A percentile compares a stretch with the other conserved stretches of the same genome.
Conservation (phyloP, 306 rosid species). For the Coriaria nepalensis region DNA sequence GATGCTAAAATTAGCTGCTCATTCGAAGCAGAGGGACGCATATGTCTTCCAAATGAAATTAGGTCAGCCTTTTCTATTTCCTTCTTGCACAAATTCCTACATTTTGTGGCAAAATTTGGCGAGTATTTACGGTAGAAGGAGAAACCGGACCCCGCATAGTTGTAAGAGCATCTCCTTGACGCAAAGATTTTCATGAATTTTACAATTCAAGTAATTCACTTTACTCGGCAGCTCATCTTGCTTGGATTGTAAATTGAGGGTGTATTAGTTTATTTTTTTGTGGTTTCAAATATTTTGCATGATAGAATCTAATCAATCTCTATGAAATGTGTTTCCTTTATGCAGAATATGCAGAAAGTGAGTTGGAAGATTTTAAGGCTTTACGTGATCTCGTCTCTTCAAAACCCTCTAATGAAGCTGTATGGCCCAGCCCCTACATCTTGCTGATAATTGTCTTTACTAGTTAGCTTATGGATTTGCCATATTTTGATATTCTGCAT, state of each 20-base stretch:
- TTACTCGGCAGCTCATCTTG: too few relatives aligned
- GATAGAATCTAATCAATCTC: conserved; percentile 4
- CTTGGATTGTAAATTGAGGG: too few relatives aligned
- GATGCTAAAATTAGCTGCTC: conserved; percentile 29
- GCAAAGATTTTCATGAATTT: too few relatives aligned
- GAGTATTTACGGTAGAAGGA: too few relatives aligned
- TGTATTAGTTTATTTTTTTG: neutral
- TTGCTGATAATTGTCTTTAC: conserved; percentile 5
- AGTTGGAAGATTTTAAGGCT: conserved; percentile 50
- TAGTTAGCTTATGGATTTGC: neutral
- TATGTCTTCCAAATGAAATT: conserved; percentile 23
- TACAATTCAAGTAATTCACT: too few relatives aligned
- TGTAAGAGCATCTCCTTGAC: too few relatives aligned
- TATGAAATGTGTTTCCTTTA: conserved; percentile 2
- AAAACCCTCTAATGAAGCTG: conserved; percentile 27
- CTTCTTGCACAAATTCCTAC: neutral
- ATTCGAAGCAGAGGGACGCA: conserved; percentile 43
- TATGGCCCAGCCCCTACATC: conserved; percentile 24
- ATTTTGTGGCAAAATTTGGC: too few relatives aligned
- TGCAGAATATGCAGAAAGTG: conserved; percentile 41
- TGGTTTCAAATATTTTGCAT: neutral
- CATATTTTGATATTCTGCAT: conserved; percentile 17
- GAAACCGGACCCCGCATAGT: too few relatives aligned
- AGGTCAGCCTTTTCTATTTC: conserved; percentile 28
- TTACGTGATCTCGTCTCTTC: conserved; percentile 27